Base-by-base conservation (phyloP, 148 eudicot species). In the Fagopyrum esculentum region DNA sequence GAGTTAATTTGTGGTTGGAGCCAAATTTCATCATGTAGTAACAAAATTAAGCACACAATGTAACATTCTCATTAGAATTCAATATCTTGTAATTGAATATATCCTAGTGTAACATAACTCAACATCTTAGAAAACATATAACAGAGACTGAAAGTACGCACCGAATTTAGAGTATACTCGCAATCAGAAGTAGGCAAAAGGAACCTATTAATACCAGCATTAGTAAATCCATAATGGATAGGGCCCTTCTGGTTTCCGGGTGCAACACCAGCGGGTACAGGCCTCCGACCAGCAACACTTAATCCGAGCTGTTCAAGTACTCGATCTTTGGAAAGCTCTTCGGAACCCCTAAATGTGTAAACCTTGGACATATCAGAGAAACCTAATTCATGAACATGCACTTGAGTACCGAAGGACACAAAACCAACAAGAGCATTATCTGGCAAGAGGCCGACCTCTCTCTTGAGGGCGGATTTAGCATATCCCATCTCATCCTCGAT, bases 341-440 rank as follows among this genome's bases (percentile, higher is more conserved):
- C 91, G 0, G 87, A 84, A 6, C 98, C 98, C 78, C 93, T 77
- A 76, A 94, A 94, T 1, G 91, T 91, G 55, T 87, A 91, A 72
- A 94, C 97, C 84, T 94, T 94, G 9, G 88, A 83, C 90, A 90
- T 84, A 16, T 90, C 98, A 4, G 84, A 74, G 77, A 87, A 94
- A 57, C 98, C 98, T 59, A 94, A 74, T 75, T 94, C 98, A 73
- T 94, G 96, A 7, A 94, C 98, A 82, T 93, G 95, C n/a, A 94
- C 98, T 77, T 91, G 98, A 0, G 96, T 94, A 59, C 98, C 98
- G 71, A 76, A 94, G 44, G 93, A 87, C 0, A 91, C 68, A 59
- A 94, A 88, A 57, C 98, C 98, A 2, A 94, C 97, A 80, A 86
- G 77, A 0, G 95, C 97, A 69, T 88, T 86, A 3, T 91, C 98